These are phyloP conservation scores for Candida sonorensis DNA, from an alignment of 805 yeast species.

Conservation along the genomic window DNA sequence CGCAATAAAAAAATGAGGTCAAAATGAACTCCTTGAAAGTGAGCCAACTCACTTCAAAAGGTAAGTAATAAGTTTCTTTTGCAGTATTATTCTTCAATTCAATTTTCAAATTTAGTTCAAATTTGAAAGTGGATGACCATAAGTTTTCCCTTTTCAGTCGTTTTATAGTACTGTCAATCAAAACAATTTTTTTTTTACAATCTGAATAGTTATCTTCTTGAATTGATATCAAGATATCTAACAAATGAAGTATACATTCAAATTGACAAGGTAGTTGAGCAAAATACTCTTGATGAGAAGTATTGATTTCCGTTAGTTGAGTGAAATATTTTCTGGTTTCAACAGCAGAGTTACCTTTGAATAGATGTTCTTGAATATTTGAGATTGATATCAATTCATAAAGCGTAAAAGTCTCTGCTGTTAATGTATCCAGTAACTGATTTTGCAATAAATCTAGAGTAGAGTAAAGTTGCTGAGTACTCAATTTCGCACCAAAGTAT, in stretches of 20 bases:
- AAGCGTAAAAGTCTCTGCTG: slow-evolving; percentile 9
- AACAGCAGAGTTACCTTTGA: slow-evolving; percentile 23
- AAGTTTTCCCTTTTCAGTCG: slow-evolving; percentile 21
- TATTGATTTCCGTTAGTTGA: slow-evolving; percentile 12
- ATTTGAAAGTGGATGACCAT: slow-evolving; percentile 6
- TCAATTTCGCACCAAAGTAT: slow-evolving; percentile 24
- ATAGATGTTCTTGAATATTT: slow-evolving; percentile 26
- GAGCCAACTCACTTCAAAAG: slow-evolving; percentile 33
- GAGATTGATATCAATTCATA: slow-evolving; percentile 22
- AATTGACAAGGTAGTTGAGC: slow-evolving; percentile 26
- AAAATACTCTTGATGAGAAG: not conserved
- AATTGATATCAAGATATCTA: slow-evolving; percentile 22
- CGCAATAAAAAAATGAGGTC: slow-evolving; percentile 35
- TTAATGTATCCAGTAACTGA: slow-evolving; percentile 5
- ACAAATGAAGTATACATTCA: slow-evolving; percentile 25
- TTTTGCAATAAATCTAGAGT: slow-evolving; percentile 8
- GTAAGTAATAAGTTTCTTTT: slow-evolving; percentile 7
- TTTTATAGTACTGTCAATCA: slow-evolving; percentile 23
- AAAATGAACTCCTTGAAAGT: slow-evolving; percentile 36
- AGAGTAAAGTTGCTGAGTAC: slow-evolving; percentile 21
- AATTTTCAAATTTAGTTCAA: slow-evolving; percentile 4
- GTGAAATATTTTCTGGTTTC: slow-evolving; percentile 14
- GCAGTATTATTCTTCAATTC: not conserved
- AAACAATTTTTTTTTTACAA: slow-evolving; percentile 20
- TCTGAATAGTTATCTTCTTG: slow-evolving; percentile 22